These are phyloP conservation scores for Yamadazyma nakazawae DNA, from an alignment of 805 yeast species.

Conservation along the genomic window DNA sequence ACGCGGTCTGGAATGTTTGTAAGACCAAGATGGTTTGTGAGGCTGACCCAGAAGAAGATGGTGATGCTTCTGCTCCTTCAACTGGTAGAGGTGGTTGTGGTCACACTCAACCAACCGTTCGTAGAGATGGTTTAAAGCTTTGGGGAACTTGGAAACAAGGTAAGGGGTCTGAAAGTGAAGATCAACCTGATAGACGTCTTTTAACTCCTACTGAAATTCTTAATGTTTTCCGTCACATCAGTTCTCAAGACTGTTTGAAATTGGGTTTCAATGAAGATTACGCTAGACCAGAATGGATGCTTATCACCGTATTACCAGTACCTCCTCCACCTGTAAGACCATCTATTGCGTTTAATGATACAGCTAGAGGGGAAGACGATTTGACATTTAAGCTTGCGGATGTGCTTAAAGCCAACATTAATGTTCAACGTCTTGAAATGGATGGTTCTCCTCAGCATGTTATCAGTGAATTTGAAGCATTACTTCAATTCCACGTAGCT, in stretches of 20 bases:
- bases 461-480: constrained; percentile 90
- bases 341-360: constrained; percentile 94
- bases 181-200: constrained; percentile 87
- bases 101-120: constrained; percentile 89
- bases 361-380: constrained; percentile 99
- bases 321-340: constrained; percentile 99
- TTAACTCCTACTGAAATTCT: constrained; percentile 85
- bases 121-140: constrained; percentile 92
- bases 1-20: constrained; percentile 93
- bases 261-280: constrained; percentile 93
- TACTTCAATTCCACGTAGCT: constrained; percentile 96
- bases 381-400: constrained; percentile 96
- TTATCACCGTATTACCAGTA: constrained; percentile 95
- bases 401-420: constrained; percentile 92
- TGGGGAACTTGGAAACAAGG: constrained; percentile 99
- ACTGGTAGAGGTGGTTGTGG: constrained; percentile 96
- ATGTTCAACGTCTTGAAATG: constrained; percentile 95
- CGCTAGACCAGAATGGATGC: constrained; percentile 98
- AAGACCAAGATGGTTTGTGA: constrained; percentile 95
- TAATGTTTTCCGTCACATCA: constrained; percentile 88
- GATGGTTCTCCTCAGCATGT: constrained; percentile 99
- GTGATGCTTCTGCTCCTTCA: constrained; percentile 24
- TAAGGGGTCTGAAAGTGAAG: constrained; percentile 68
- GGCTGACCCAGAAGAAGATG: constrained; percentile 48
- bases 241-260: constrained; percentile 73